Percentiles rank a stretch among this genome's conserved stretches.
These are phyloP conservation scores for Phascolomyces articulosus DNA, from an alignment of 371 early-diverging fungal species.

Conservation along the genomic window DNA sequence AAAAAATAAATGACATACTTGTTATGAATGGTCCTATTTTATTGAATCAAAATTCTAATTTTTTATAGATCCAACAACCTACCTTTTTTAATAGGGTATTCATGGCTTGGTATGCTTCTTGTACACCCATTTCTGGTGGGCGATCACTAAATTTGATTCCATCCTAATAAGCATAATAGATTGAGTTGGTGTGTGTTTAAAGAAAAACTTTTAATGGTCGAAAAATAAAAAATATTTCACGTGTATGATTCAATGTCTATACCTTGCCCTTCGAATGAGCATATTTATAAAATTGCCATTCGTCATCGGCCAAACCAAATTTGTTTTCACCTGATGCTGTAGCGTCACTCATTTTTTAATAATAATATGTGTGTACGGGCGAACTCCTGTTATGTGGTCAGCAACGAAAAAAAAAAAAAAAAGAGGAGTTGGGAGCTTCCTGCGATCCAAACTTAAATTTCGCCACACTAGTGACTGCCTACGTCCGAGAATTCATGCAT, in stretches of 20 bases:
- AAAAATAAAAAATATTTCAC: too few relatives aligned
- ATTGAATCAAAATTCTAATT: background rate
- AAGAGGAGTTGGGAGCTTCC: too few relatives aligned
- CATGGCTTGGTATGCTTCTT: slow-evolving; percentile 49
- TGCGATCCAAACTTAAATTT: too few relatives aligned
- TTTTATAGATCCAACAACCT: background rate
- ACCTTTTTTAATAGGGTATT: slow-evolving; percentile 57
- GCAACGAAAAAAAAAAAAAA: too few relatives aligned
- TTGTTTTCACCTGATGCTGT: slow-evolving; percentile 15
- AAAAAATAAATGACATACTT: background rate
- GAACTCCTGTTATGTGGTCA: background rate
- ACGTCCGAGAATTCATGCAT: too few relatives aligned
- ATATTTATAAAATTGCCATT: slow-evolving; percentile 23
- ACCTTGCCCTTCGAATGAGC: slow-evolving; percentile 13
- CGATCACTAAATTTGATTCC: slow-evolving; percentile 49
- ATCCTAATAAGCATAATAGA: too few relatives aligned
- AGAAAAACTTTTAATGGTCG: too few relatives aligned
- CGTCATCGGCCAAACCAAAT: slow-evolving; percentile 18
- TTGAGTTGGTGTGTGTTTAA: too few relatives aligned
- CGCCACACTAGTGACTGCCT: too few relatives aligned
- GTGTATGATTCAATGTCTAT: too few relatives aligned
- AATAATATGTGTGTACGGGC: background rate
- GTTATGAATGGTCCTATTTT: too few relatives aligned
- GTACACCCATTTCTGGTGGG: slow-evolving; percentile 45
- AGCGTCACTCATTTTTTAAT: slow-evolving; percentile 20